Evolutionary conservation across 306 rosid species (phyloP).

Genomic region (apple (Malus domestica)): ASM211411v1 NC_041799.1:25633001-25633500

Average conservation of each 20-base stretch:
- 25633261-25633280: background rate
- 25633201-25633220: background rate
- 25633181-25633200: too few relatives aligned
- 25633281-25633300: background rate
- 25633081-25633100: background rate
- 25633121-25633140: too few relatives aligned
- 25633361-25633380: background rate
- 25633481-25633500: too few relatives aligned
- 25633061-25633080: background rate
- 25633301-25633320: background rate
- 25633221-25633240: background rate
- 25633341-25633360: background rate
- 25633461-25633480: too few relatives aligned
- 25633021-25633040: slow-evolving; percentile 36
- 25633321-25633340: background rate
- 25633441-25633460: background rate
- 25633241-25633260: background rate
- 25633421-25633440: background rate
- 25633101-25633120: too few relatives aligned
- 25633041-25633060: background rate
- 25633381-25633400: too few relatives aligned
- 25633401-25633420: background rate
- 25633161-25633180: too few relatives aligned
- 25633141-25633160: background rate
- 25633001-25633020: slow-evolving; percentile 4